Evolutionary conservation across 768 basidiomycete genomes (phyloP), one percentile per base, ranked within the genome.

Genomic region (Nidularia pulvinata): DNA sequence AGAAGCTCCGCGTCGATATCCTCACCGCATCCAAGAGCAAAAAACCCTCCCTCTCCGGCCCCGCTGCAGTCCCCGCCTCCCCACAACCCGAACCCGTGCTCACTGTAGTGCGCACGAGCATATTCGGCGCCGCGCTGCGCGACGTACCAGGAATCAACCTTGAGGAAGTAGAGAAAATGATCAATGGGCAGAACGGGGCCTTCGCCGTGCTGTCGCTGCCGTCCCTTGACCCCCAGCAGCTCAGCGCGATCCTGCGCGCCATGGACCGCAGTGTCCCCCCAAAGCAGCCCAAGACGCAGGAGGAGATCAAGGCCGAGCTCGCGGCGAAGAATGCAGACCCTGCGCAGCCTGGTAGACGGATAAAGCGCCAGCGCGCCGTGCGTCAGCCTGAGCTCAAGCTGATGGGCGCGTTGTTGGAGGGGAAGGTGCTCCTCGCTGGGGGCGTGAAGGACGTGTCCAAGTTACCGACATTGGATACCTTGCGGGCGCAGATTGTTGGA

Each of bases 401-500:
- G 25, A 77, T 93, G 54, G 92, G 89, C 25, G 92, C 89, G 34
- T 65, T 97, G 50, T 78, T 95, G 56, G 94, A 95, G 62, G 86
- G 86, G 35, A 75, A 80, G 55, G 75, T 91, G 52, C 82, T 95
- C 66, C 73, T 84, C 49, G 77, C 82, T 16, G 69, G 77, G 7
- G 78, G 79, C 5, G 71, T 94, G 51, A 72, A 77, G 63, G 77
- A 83, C 11, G 82, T 94, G 4, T 82, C 86, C 33, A 83, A 84
- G 60, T 70, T 96, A 50, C 95, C 94, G 19, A 82, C 88, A 44
- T 69, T 96, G 62, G 88, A 89, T 37, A 86, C 83, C 2, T 68
- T 97, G 55, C 72, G 89, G 50, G 86, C 86, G 14, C 93, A 96
- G 69, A 79, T 98, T 52, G 88, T 95, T 11, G 95, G 94, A 6